Base-by-base conservation (phyloP, 108 stramenopile species). In the Aurantiochytrium sp. region DNA sequence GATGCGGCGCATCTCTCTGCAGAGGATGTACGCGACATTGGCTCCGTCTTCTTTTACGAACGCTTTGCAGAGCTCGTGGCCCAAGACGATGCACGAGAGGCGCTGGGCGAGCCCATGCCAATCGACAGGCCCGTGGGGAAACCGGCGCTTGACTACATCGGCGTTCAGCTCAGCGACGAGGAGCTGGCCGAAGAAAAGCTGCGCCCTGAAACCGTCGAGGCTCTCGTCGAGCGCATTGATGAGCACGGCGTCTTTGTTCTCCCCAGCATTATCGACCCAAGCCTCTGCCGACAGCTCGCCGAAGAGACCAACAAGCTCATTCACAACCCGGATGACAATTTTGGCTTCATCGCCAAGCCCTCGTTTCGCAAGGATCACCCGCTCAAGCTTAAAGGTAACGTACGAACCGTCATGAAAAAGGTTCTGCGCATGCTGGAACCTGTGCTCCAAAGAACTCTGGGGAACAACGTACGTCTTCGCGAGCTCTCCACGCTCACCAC, bases 401-500 rank as follows among this genome's bases (percentile, higher is more conserved):
- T 83, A 12, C 51, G 44, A 14, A 23, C 44, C 16, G 51, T 53
- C 49, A 47, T 83, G 76, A 2, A 23, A 47, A 53, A 47, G 51
- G 45, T 53, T 3, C 12, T 83, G n/a, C 10, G 25, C 14, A n/a
- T 83, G 76, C 76, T 83, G 16, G 6, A 55, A 47, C 76, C 76
- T 6, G 76, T 53, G 51, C 76, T 83, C 12, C 6, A 55, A 6
- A 6, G 76, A 6, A 23, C 12, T 45, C 76, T 83, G 10, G 76
- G 76, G 43, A 12, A 47, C 14, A 18, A 83, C 12, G 19, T 45
- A 28, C 49, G 4, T 19, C 76, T 83, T 12, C 45, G 49, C 49
- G 76, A 83, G 76, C 51, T 53, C 18, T 83, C 76, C 25, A 83
- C 76, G 51, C 76, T 83, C 43, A 83, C 76, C n/a, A 28, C 76